Percentiles rank a stretch among this genome's conserved stretches.
Conservation (phyloP, 768 basidiomycete species). For the Tremella yokohamensis region DNA sequence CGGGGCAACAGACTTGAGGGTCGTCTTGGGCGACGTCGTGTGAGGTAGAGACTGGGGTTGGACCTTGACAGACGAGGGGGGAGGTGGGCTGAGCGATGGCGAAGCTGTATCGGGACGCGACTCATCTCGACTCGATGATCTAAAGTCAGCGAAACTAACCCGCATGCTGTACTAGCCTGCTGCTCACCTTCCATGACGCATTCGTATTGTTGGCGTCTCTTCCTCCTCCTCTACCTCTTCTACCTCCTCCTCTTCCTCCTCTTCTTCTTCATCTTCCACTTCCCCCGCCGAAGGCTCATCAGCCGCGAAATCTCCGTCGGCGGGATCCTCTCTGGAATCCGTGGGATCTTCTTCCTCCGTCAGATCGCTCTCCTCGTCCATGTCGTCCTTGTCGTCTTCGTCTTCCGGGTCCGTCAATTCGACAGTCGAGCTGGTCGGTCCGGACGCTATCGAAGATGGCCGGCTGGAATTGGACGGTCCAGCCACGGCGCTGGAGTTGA, state of each 20-base stretch:
- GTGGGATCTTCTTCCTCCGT: conserved; percentile 14
- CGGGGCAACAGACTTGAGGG: neutral
- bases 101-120: neutral
- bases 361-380: conserved; percentile 13
- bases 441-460: conserved; percentile 1
- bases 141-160: neutral
- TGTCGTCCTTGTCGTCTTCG: neutral
- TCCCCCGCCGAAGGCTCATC: conserved; percentile 15
- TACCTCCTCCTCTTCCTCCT: conserved; percentile 11
- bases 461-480: neutral
- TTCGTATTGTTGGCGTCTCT: neutral
- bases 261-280: conserved; percentile 14
- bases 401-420: conserved; percentile 7
- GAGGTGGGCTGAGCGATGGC: conserved; percentile 11
- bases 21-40: too few species aligned
- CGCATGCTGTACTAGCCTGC: neutral
- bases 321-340: conserved; percentile 2
- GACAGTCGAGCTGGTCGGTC: conserved; percentile 5
- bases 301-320: conserved; percentile 1
- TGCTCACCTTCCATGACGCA: neutral
- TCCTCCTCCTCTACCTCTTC: conserved; percentile 7
- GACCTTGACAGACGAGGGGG: conserved; percentile 4
- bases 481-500: neutral
- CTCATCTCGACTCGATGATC: conserved; percentile 2
- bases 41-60: neutral